Base-by-base conservation (phyloP, 2,329 filamentous ascomycete genomes). In the Sporothrix inflata region DNA sequence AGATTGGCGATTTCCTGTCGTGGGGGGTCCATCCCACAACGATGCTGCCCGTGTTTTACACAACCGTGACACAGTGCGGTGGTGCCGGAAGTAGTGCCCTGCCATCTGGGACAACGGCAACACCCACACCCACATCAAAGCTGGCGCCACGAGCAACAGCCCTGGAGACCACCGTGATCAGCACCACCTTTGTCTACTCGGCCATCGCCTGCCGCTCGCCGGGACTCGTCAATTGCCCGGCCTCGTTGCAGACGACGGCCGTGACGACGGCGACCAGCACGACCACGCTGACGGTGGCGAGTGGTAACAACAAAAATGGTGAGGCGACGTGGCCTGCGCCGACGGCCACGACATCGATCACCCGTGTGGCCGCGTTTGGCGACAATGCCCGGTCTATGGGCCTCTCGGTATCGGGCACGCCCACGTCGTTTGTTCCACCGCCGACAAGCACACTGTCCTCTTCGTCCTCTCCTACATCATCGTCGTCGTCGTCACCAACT, bases 41-140 rank as follows among this genome's bases (percentile, higher is more conserved):
- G 0, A 81, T 83, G 12, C 81, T 84, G 2, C 84, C 87, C 0
- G 80, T 90, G 53, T 89, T 82, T 75, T 87, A 84, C 75, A 89
- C 87, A 0, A 86, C 84, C 0, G 75, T 89, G 0, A 80, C 81
- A 0, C 79, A 66, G 34, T 72, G 72, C 21, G 47, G n/a, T 4
- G 40, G 21, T 75, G 83, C 81, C 0, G 74, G 78, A 3, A 76
- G 30, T 11, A 12, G 14, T 45, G 42, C 77, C 6, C 42, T 78
- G 1, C 73, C 78, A 5, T 72, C 77, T 2, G 72, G 76, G 12
- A 73, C 75, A 1, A 45, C 73, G 4, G 30, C 74, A 19, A 70
- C 49, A 8, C 45, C 75, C 19, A 40, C 71, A 7, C 8, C 72
- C 24, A 47, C 40, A 9, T 40, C 38, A 8, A 65, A 45, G 9